phyloP scores from a whole-genome alignment of 2,329 filamentous ascomycete genomes.

The Venturia aucupariae region DNA sequence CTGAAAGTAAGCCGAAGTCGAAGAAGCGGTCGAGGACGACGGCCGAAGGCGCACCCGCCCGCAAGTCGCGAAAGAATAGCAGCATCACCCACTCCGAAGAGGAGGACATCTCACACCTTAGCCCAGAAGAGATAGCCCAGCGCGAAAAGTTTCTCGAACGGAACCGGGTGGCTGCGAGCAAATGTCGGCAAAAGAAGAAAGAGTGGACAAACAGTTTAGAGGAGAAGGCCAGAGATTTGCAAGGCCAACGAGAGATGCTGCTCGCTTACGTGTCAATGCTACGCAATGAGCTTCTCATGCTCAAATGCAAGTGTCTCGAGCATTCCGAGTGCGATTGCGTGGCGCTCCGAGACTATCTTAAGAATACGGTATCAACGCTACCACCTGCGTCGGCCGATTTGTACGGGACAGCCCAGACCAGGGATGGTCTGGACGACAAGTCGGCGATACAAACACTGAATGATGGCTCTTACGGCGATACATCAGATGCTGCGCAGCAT shows the following conservation, averaged over 20 bases:
- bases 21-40: slow-evolving; percentile 8
- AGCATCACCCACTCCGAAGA: neutral
- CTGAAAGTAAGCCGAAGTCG: neutral
- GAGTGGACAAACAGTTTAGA: slow-evolving; percentile 46
- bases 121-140: slow-evolving; percentile 25
- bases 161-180: slow-evolving; percentile 64
- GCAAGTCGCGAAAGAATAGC: slow-evolving; percentile 1
- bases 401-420: neutral
- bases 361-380: slow-evolving; percentile 8
- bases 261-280: slow-evolving; percentile 27
- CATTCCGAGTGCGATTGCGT: slow-evolving; percentile 30
- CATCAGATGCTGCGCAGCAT: neutral
- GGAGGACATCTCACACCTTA: slow-evolving; percentile 3
- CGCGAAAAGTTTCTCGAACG: slow-evolving; percentile 55
- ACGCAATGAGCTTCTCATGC: slow-evolving; percentile 27
- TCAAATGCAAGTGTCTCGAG: slow-evolving; percentile 29
- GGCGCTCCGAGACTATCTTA: slow-evolving; percentile 29
- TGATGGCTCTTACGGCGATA: neutral
- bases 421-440: neutral
- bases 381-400: slow-evolving; percentile 5
- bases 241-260: slow-evolving; percentile 26
- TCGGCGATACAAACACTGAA: neutral
- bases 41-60: neutral
- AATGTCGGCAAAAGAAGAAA: slow-evolving; percentile 63
- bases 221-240: slow-evolving; percentile 32